Evolutionary conservation across 305 asterid species (phyloP).

Genomic region (Fraxinus floribunda): DNA sequence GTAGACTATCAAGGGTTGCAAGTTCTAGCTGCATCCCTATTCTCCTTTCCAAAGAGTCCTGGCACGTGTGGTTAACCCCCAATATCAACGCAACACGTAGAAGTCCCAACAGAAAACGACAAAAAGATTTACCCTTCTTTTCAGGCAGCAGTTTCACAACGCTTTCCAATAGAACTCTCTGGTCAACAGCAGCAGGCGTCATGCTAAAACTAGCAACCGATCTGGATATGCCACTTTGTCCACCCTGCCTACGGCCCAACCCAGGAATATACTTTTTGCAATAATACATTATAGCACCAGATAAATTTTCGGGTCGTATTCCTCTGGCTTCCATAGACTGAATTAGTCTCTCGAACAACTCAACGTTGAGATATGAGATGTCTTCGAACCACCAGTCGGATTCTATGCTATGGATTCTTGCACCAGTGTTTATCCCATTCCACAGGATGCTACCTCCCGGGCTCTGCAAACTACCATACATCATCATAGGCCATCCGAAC

Average conservation of each 20-base stretch:
- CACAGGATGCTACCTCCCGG: constrained; percentile 95
- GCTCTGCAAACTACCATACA: constrained; percentile 91
- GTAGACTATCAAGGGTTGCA: constrained; percentile 73
- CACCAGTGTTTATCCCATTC: constrained; percentile 95
- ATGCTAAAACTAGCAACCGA: constrained; percentile 83
- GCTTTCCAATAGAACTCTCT: constrained; percentile 67
- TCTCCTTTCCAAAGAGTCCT: constrained; percentile 67
- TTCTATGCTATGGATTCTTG: constrained; percentile 70
- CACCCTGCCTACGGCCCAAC: constrained; percentile 79
- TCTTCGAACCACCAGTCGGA: constrained; percentile 99
- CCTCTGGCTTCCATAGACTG: constrained; percentile 72
- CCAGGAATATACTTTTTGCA: constrained; percentile 88
- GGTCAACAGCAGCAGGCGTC: constrained; percentile 75
- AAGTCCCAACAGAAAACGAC: constrained; percentile 84
- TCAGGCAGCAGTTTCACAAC: constrained; percentile 69
- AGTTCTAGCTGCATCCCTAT: constrained; percentile 80
- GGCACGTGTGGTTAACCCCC: constrained; percentile 59
- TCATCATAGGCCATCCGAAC: constrained; percentile 97
- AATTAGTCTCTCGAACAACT: constrained; percentile 70
- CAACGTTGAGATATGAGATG: constrained; percentile 66
- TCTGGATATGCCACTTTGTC: constrained; percentile 50
- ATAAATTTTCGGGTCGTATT: constrained; percentile 60
- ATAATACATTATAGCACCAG: constrained; percentile 80
- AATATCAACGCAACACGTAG: constrained; percentile 77
- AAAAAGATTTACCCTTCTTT: constrained; percentile 70